A percentile compares a stretch with the other conserved stretches of the same genome.
These are phyloP conservation scores for Ambrosiella cleistominuta DNA, from an alignment of 2,329 filamentous ascomycete genomes.

Conservation along the genomic window DNA sequence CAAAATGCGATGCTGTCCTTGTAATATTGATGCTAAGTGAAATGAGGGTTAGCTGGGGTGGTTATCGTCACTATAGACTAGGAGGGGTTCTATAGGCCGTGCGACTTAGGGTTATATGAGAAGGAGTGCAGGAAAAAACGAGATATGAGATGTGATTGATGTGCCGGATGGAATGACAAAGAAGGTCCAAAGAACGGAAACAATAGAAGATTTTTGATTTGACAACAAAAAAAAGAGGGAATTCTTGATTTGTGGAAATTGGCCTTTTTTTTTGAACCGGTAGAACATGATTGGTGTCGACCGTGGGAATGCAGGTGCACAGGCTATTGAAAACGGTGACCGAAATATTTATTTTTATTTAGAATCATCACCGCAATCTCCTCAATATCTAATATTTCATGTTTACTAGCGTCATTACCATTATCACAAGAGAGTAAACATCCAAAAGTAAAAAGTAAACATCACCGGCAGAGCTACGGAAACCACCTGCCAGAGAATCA, in stretches of 20 bases:
- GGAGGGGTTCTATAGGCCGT: neutral
- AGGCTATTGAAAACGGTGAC: too few species aligned
- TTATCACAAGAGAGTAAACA: neutral
- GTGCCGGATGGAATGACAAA: neutral
- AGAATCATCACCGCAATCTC: too few species aligned
- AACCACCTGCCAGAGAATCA: neutral
- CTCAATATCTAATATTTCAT: too few species aligned
- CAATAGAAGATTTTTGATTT: too few species aligned
- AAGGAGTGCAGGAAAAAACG: neutral
- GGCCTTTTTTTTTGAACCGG: too few species aligned
- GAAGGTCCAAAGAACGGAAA: neutral
- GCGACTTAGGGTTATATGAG: neutral
- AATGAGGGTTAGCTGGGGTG: neutral
- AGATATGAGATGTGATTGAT: neutral
- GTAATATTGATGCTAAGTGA: neutral
- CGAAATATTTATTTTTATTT: too few species aligned
- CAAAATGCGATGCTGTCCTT: slow-evolving; percentile 1
- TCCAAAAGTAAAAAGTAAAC: neutral
- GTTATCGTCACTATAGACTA: neutral
- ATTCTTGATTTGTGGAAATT: too few species aligned
- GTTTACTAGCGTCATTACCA: too few species aligned
- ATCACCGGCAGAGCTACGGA: neutral
- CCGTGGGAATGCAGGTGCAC: too few species aligned
- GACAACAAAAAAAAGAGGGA: too few species aligned
- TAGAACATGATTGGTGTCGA: too few species aligned